Evolutionary conservation across 73 alveolate genomes (phyloP).

Genomic region (Uronychia binucleata): DNA sequence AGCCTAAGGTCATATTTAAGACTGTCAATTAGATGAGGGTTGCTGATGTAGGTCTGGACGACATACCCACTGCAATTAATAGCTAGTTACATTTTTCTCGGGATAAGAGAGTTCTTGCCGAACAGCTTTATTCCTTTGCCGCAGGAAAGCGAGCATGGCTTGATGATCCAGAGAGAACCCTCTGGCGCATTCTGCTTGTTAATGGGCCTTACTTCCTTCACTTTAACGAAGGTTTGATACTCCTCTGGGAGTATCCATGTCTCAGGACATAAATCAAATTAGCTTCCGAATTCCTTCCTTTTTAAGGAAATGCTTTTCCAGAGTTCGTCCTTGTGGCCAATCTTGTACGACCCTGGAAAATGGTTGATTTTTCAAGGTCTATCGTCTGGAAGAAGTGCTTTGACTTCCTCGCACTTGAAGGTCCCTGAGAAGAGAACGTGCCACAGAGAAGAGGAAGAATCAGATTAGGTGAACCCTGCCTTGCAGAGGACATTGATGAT

Average conservation of each 20-base stretch:
- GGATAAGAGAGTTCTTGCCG: conserved; percentile 41
- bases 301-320: conserved; percentile 52
- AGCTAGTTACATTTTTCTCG: conserved; percentile 32
- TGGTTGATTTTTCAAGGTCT: conserved; percentile 73
- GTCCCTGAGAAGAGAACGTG: neutral
- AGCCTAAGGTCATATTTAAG: conserved; percentile 65
- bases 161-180: conserved; percentile 44
- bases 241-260: conserved; percentile 87
- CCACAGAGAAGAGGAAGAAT: neutral
- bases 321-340: conserved; percentile 78
- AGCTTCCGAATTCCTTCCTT: conserved; percentile 63
- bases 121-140: conserved; percentile 61
- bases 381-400: conserved; percentile 58
- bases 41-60: conserved; percentile 29
- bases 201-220: conserved; percentile 65
- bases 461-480: conserved; percentile 40
- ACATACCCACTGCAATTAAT: conserved; percentile 1
- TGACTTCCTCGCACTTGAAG: neutral
- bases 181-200: conserved; percentile 20
- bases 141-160: conserved; percentile 60
- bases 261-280: conserved; percentile 75
- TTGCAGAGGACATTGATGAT: conserved; percentile 32
- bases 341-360: conserved; percentile 77
- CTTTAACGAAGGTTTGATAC: conserved; percentile 70
- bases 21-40: conserved; percentile 60